Percentiles rank a stretch among this genome's conserved stretches.
Evolutionary conservation across 495 filamentous ascomycete genomes (phyloP).

Genomic region (Aspergillus coremiiformis): DNA sequence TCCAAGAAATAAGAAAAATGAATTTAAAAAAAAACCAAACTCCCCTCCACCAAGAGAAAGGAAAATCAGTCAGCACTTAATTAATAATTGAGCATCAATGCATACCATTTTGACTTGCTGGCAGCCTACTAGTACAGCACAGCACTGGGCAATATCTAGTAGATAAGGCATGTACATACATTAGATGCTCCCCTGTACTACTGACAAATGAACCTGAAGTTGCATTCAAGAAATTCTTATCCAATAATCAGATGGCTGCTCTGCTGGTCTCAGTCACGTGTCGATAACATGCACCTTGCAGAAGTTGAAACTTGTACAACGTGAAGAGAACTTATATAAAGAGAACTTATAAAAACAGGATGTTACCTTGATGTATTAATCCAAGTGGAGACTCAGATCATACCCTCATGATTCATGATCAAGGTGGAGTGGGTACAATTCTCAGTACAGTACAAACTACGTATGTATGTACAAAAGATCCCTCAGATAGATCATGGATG

Average conservation of each 20-base stretch:
- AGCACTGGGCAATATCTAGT: background rate
- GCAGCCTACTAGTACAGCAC: background rate
- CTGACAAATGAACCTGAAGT: background rate
- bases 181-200: background rate
- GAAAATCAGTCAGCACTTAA: background rate
- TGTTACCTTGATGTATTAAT: background rate
- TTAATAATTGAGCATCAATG: background rate
- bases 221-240: background rate
- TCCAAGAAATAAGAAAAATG: background rate
- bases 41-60: too few species aligned
- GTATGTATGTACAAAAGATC: too few species aligned
- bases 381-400: background rate
- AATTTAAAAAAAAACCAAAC: background rate
- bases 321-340: too few species aligned
- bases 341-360: background rate
- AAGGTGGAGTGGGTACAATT: background rate
- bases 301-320: background rate
- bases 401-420: background rate
- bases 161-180: too few species aligned
- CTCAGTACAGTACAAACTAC: too few species aligned
- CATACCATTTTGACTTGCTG: background rate
- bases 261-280: background rate
- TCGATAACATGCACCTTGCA: background rate
- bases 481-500: too few species aligned
- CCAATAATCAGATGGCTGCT: too few species aligned